Evolutionary conservation across 352 stramenopile genomes (phyloP).

Genomic region (Chrysophaeum taylorii): DNA sequence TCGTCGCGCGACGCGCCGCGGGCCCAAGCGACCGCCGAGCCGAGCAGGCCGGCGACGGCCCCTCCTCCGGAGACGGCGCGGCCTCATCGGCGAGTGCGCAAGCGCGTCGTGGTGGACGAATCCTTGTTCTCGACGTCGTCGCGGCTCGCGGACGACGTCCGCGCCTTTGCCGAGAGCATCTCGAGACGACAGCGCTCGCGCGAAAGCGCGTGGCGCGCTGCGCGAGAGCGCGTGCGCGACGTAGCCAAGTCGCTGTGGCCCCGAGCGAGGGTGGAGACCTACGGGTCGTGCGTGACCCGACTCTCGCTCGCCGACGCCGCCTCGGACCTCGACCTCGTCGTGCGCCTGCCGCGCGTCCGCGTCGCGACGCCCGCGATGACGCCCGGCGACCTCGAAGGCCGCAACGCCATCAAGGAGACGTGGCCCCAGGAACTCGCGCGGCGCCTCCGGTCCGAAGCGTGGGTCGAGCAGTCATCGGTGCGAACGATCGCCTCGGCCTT

Average conservation of each 20-base stretch:
- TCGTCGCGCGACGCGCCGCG: no score
- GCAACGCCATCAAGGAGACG: constrained; percentile 84
- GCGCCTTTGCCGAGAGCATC: background rate
- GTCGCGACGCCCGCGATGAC: constrained; percentile 72
- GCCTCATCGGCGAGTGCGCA: no score
- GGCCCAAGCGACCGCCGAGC: no score
- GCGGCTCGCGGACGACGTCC: background rate
- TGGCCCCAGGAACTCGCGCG: constrained; percentile 82
- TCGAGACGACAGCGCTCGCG: background rate
- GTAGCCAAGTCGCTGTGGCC: constrained; percentile 69
- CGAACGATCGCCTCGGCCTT: constrained; percentile 75
- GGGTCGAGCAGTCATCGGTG: constrained; percentile 73
- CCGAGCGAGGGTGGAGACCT: constrained; percentile 70
- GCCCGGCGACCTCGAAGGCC: constrained; percentile 74
- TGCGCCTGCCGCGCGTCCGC: constrained; percentile 76
- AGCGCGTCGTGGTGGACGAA: no score
- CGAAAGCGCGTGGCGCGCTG: background rate
- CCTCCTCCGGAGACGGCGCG: no score
- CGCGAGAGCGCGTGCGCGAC: background rate
- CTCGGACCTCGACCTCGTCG: constrained; percentile 72
- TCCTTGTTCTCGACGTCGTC: no score
- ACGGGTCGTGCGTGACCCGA: constrained; percentile 75
- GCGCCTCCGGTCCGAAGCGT: constrained; percentile 68
- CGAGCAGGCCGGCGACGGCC: no score
- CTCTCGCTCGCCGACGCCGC: constrained; percentile 67